Evolutionary conservation across 1,284 basidiomycete genomes (phyloP).

Genomic region (Ganoderma meredithae): DNA sequence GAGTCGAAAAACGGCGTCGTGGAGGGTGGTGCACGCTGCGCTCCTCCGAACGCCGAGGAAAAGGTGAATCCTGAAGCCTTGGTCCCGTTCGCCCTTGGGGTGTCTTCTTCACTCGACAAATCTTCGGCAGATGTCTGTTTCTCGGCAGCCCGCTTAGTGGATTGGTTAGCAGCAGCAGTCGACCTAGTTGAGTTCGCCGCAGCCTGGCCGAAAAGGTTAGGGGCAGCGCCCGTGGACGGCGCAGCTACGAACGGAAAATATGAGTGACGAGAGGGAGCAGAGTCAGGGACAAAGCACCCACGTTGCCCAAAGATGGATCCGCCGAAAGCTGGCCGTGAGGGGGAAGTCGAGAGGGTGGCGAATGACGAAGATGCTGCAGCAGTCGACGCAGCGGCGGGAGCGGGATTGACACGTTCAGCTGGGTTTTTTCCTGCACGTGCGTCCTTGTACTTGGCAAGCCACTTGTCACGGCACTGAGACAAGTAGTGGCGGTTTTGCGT

Average conservation of each 20-base stretch:
- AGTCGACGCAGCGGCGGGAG: background rate
- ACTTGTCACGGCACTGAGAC: constrained; percentile 28
- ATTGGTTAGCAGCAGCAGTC: too few species aligned
- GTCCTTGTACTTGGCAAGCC: constrained; percentile 33
- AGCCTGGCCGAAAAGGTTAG: too few species aligned
- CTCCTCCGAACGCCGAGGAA: background rate
- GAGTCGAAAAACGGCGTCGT: background rate
- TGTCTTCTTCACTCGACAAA: background rate
- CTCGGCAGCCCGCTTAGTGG: too few species aligned
- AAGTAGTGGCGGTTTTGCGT: constrained; percentile 46
- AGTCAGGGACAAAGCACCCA: background rate
- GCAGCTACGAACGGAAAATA: background rate
- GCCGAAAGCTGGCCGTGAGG: background rate
- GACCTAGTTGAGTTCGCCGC: background rate
- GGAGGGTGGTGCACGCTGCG: background rate
- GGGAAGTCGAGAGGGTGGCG: background rate
- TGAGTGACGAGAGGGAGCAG: background rate
- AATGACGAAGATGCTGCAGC: background rate
- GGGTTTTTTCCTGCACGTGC: constrained; percentile 26
- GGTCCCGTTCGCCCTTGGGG: background rate
- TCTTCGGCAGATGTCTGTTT: too few species aligned
- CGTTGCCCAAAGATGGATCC: background rate
- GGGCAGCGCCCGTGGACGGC: background rate
- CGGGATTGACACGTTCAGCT: constrained; percentile 17
- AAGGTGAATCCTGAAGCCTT: background rate